phyloP scores from a whole-genome alignment of 2,329 filamentous ascomycete genomes.

The Biscogniauxia marginata region DNA sequence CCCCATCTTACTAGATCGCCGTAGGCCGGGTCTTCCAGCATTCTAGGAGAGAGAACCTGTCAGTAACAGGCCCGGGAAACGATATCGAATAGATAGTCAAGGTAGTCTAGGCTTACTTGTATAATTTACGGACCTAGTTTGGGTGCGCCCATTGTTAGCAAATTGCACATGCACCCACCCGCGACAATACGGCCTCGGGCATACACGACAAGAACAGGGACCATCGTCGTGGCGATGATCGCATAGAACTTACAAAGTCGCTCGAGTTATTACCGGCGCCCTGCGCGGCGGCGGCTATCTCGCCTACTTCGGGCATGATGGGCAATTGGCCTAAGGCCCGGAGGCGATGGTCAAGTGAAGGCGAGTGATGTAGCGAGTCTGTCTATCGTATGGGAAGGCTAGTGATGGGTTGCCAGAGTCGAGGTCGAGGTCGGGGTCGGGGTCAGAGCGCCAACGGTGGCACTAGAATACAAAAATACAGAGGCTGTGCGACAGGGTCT shows the following conservation, averaged over 20 bases:
- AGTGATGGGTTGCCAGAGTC: slow-evolving; percentile 3
- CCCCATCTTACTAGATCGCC: slow-evolving; percentile 94
- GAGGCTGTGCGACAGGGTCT: slow-evolving; percentile 16
- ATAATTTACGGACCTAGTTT: slow-evolving; percentile 87
- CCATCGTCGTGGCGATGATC: not conserved
- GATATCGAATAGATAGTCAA: slow-evolving; percentile 15
- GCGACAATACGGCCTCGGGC: slow-evolving; percentile 19
- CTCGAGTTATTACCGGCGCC: slow-evolving; percentile 74
- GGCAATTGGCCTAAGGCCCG: slow-evolving; percentile 19
- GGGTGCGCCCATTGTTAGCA: slow-evolving; percentile 27
- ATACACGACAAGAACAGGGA: slow-evolving; percentile 4
- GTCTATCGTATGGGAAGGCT: slow-evolving; percentile 11
- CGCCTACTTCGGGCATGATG: slow-evolving; percentile 37
- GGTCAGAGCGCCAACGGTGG: not conserved
- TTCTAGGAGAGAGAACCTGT: slow-evolving; percentile 54
- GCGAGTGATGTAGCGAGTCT: slow-evolving; percentile 10
- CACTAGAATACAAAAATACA: not conserved
- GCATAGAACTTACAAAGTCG: slow-evolving; percentile 75
- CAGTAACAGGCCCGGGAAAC: slow-evolving; percentile 15
- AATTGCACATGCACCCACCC: slow-evolving; percentile 22
- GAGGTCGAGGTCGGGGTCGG: slow-evolving; percentile 11
- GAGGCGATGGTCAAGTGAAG: slow-evolving; percentile 5
- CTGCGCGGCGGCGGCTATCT: slow-evolving; percentile 36
- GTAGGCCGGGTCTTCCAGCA: slow-evolving; percentile 94
- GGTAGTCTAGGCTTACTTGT: slow-evolving; percentile 68